A percentile compares a stretch with the other conserved stretches of the same genome.
Conservation (phyloP, 2,329 filamentous ascomycete genomes). For the Aspergillus amoenus region DNA sequence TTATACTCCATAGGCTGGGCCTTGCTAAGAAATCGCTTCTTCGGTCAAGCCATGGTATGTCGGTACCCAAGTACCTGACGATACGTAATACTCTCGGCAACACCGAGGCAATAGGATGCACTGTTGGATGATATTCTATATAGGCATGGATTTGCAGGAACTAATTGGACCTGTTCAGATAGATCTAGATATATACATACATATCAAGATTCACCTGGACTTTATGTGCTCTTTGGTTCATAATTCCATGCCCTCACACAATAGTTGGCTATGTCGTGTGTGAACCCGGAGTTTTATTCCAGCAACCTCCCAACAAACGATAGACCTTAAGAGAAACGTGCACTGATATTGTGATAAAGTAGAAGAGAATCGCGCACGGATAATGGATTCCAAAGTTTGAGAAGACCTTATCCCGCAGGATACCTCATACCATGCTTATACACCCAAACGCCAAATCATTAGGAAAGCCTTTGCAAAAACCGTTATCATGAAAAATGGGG, state of each 20-base stretch:
- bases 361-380: neutral
- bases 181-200: neutral
- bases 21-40: neutral
- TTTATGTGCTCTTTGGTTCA: neutral
- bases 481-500: neutral
- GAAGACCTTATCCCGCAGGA: neutral
- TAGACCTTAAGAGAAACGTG: neutral
- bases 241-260: neutral
- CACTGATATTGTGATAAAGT: neutral
- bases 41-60: neutral
- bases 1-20: neutral
- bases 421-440: neutral
- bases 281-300: neutral
- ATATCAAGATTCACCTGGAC: neutral
- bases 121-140: neutral
- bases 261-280: too few relatives aligned
- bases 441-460: conserved; percentile 1
- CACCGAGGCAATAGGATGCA: neutral
- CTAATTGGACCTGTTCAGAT: neutral
- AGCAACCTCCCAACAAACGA: neutral
- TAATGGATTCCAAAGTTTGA: neutral
- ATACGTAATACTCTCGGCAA: too few relatives aligned
- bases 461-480: neutral
- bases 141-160: neutral
- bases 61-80: too few relatives aligned